These are phyloP conservation scores for Aspergillus sergii DNA, from an alignment of 2,329 filamentous ascomycete species.

Conservation along the genomic window DNA sequence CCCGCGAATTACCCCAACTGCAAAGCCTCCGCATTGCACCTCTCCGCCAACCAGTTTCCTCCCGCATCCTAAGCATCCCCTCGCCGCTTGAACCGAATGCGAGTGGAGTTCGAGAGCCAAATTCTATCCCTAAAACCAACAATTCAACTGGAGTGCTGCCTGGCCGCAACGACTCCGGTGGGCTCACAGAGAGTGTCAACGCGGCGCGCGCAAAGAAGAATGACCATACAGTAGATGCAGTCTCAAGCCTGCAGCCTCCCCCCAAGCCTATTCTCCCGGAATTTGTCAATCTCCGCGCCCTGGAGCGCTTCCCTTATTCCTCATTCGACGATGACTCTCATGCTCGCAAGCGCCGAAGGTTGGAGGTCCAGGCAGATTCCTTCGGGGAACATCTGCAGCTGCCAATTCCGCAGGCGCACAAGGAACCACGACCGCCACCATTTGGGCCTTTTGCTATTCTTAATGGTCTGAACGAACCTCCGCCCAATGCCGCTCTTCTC, in stretches of 20 bases:
- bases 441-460: conserved; percentile 53
- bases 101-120: conserved; percentile 34
- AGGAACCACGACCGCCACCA: conserved; percentile 47
- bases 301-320: conserved; percentile 48
- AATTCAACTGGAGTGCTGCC: conserved; percentile 33
- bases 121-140: conserved; percentile 30
- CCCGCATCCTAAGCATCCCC: conserved; percentile 44
- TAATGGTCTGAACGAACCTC: conserved; percentile 65
- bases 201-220: conserved; percentile 39
- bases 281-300: conserved; percentile 51
- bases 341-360: conserved; percentile 46
- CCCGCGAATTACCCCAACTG: conserved; percentile 46
- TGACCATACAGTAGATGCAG: conserved; percentile 32
- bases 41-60: conserved; percentile 49
- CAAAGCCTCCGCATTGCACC: conserved; percentile 50
- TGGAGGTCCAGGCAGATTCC: conserved; percentile 44
- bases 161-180: conserved; percentile 39
- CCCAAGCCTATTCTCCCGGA: conserved; percentile 47
- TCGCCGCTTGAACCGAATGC: conserved; percentile 50
- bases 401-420: conserved; percentile 51
- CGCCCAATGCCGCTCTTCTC: conserved; percentile 62
- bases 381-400: conserved; percentile 50
- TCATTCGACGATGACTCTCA: conserved; percentile 43
- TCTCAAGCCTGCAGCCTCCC: conserved; percentile 38
- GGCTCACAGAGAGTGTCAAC: conserved; percentile 39